Evolutionary conservation across 345 rosid species (phyloP).

Genomic region (Mercurialis annua): DNA sequence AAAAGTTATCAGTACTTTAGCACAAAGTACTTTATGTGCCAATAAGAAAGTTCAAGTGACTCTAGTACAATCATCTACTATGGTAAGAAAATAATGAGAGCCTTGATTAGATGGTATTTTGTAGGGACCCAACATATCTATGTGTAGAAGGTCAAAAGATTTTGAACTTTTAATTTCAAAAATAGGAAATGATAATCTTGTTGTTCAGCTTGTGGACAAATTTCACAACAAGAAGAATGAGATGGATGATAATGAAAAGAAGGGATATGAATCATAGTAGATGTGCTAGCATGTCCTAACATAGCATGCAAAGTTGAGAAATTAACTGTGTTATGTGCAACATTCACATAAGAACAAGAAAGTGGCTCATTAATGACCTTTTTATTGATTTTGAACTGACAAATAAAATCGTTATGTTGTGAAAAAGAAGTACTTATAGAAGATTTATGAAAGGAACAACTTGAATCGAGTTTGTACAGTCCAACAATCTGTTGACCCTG

Average conservation of each 20-base stretch:
- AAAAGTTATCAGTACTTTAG: not conserved
- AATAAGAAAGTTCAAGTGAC: not conserved
- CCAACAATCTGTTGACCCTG: too few relatives aligned
- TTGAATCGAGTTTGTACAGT: too few relatives aligned
- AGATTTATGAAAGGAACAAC: too few relatives aligned
- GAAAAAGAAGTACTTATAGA: too few relatives aligned
- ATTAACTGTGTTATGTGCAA: not conserved
- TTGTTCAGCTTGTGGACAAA: not conserved
- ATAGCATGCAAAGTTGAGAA: not conserved
- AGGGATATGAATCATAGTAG: not conserved
- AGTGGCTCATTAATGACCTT: too few relatives aligned
- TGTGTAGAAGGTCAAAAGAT: not conserved
- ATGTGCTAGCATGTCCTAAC: not conserved
- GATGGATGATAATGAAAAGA: not conserved
- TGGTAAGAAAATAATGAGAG: too few relatives aligned
- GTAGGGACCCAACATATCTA: not conserved
- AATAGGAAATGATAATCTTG: not conserved
- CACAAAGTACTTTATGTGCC: not conserved
- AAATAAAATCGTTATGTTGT: too few relatives aligned
- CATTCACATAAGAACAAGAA: too few relatives aligned
- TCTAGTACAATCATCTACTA: too few relatives aligned
- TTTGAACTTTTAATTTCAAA: not conserved
- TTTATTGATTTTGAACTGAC: too few relatives aligned
- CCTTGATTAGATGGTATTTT: not conserved
- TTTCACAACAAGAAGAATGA: too few relatives aligned